Base-by-base conservation (phyloP, 2,329 filamentous ascomycete species). In the Coniochaeta prunicola region DNA sequence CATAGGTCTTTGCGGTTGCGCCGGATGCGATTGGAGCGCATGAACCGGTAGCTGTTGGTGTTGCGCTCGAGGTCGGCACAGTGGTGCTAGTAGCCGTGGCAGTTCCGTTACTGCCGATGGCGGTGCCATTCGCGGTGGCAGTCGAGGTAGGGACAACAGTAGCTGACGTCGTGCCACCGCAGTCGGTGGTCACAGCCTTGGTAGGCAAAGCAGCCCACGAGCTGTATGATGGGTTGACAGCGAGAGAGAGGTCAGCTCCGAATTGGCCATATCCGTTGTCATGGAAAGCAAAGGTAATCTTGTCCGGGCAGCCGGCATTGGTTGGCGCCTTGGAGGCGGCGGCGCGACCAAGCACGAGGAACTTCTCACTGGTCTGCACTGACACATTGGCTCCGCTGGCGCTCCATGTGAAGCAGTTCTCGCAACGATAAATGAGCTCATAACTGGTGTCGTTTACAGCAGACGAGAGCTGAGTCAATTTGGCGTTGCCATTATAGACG, bases 391-490 rank as follows among this genome's bases (percentile, higher is more conserved):
- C 71, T 3, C 78, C 78, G 28, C 77, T 73, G 42, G 83, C 75
- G 63, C 80, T 71, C 79, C 82, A 85, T 1, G 74, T 65, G 24
- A 83, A 73, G 68, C 82, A 85, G 63, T 77, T 76, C 63, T 85
- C 70, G 70, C 87, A 90, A 53, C 83, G 79, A 73, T 87, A 90
- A n/a, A 88, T 78, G 54, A 88, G 67, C 53, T 80, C 80, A 69
- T 83, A 90, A 63, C 81, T 74, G 28, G 80, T 83, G 17, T 76
- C 75, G 64, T 80, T 86, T 59, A 88, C 74, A 28, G 73, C 78
- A 15, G 80, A 79, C 15, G 80, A 82, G 61, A 89, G 81, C 63
- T 85, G 80, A 0, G 82, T 86, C 26, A 89, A 68, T 34, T 77
- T 83, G 9, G 86, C 85, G 62, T 83, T 76, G 58, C 87, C 87